A percentile compares a stretch with the other conserved stretches of the same genome.
These are phyloP conservation scores for Rhynchospora pubera DNA, from an alignment of 176 grass and related monocot genomes.

Conservation along the genomic window DNA sequence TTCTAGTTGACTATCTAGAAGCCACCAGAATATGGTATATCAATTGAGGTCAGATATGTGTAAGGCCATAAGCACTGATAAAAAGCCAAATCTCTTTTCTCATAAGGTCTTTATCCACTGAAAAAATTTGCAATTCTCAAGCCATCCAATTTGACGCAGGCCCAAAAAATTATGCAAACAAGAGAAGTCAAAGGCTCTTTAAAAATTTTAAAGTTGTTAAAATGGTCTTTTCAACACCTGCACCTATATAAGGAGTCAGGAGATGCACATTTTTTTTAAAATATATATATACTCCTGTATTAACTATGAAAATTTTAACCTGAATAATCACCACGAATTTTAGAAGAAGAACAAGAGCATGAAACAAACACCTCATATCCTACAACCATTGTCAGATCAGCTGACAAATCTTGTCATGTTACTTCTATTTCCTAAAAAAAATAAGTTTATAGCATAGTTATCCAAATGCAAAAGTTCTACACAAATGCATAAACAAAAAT, in stretches of 20 bases:
- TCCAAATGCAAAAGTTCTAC: neutral
- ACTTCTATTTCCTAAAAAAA: slow-evolving; percentile 74
- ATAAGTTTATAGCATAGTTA: slow-evolving; percentile 1
- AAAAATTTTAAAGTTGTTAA: neutral
- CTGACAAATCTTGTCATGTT: slow-evolving; percentile 72
- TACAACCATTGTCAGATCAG: slow-evolving; percentile 66
- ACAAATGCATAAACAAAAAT: neutral
- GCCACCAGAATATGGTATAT: neutral
- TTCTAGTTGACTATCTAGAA: too few relatives aligned
- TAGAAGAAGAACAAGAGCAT: slow-evolving; percentile 50
- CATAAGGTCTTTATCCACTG: neutral
- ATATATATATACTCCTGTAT: neutral
- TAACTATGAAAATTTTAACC: slow-evolving; percentile 30
- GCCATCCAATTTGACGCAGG: neutral
- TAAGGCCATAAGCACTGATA: neutral
- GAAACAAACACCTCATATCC: slow-evolving; percentile 93
- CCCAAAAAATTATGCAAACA: neutral
- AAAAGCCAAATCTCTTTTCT: neutral
- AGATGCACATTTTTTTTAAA: neutral
- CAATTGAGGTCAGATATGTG: neutral
- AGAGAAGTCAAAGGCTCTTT: neutral
- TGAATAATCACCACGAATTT: slow-evolving; percentile 64
- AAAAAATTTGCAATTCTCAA: neutral
- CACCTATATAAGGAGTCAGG: too few relatives aligned
- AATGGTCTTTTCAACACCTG: neutral